A percentile compares a stretch with the other conserved stretches of the same genome.
Evolutionary conservation across 345 rosid species (phyloP).

Genomic region (Schrenkiella parvula): DNA sequence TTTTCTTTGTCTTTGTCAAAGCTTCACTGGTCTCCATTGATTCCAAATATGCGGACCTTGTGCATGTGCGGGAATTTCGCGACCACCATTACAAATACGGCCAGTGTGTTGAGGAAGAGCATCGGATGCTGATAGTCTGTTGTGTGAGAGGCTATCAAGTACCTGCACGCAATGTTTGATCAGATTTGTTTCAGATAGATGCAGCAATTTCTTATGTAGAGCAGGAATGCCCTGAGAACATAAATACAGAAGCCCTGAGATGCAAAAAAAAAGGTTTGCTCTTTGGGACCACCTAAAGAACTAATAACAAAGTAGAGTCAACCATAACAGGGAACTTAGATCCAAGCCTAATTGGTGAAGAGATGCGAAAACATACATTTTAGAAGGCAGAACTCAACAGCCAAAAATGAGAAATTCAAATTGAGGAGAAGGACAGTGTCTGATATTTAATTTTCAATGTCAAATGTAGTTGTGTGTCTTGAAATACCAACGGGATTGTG

Average conservation of each 20-base stretch:
- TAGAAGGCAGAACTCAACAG: neutral
- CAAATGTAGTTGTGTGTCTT: neutral
- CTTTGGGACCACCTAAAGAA: neutral
- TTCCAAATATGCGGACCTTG: constrained; percentile 86
- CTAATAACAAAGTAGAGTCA: neutral
- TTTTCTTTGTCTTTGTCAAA: constrained; percentile 34
- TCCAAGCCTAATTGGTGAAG: neutral
- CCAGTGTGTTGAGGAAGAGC: constrained; percentile 68
- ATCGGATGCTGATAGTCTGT: constrained; percentile 75
- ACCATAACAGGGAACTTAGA: neutral
- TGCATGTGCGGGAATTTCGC: constrained; percentile 90
- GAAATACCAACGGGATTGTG: neutral
- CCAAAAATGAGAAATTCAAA: neutral
- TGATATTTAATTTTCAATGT: neutral
- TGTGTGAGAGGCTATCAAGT: constrained; percentile 79
- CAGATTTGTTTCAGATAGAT: neutral
- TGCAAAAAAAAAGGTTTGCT: neutral
- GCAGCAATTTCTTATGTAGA: neutral
- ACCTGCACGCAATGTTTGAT: constrained; percentile 36
- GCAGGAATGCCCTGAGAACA: neutral
- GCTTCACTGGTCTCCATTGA: constrained; percentile 60
- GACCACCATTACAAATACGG: constrained; percentile 61
- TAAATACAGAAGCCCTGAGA: no score
- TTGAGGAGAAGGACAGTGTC: no score
- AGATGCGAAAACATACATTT: neutral